Evolutionary conservation across 1,139 yeast species (phyloP).

Genomic region (Yamadazyma siamensis): DNA sequence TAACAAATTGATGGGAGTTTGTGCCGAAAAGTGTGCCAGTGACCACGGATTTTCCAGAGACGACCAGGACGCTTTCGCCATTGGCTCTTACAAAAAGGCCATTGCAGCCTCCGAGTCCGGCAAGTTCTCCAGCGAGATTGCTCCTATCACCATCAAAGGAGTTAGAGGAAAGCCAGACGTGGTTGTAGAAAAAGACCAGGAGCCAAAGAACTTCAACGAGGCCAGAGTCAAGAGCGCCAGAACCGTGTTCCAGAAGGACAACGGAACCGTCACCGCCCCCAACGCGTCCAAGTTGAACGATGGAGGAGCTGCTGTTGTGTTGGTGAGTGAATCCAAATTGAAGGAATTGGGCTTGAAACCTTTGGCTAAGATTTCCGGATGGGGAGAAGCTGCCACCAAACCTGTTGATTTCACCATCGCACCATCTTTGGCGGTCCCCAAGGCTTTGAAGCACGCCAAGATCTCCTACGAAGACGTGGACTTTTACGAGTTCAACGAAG

Average conservation of each 20-base stretch:
- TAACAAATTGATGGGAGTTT: conserved; percentile 87
- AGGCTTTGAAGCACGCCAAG: conserved; percentile 87
- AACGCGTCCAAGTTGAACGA: conserved; percentile 95
- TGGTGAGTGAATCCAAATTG: conserved; percentile 79
- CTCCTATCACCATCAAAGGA: conserved; percentile 86
- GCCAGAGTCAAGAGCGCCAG: conserved; percentile 74
- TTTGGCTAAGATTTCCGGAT: conserved; percentile 80
- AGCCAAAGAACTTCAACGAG: conserved; percentile 69
- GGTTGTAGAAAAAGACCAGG: conserved; percentile 69
- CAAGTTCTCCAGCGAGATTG: conserved; percentile 75
- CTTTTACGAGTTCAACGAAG: conserved; percentile 92
- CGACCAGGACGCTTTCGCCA: conserved; percentile 70
- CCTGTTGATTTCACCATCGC: conserved; percentile 95
- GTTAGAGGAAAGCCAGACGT: conserved; percentile 89
- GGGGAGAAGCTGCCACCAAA: conserved; percentile 97
- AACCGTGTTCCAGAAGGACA: conserved; percentile 87
- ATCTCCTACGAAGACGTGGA: conserved; percentile 58
- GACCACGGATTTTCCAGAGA: conserved; percentile 65
- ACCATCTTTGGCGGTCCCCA: conserved; percentile 90
- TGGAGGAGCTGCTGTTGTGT: conserved; percentile 92
- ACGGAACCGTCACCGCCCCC: conserved; percentile 95
- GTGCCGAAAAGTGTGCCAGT: conserved; percentile 92
- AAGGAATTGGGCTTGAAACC: conserved; percentile 85
- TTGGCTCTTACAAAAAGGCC: conserved; percentile 71
- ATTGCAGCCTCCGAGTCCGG: conserved; percentile 75